phyloP scores from a whole-genome alignment of 495 filamentous ascomycete genomes.

The Lophiotrema nucula region DNA sequence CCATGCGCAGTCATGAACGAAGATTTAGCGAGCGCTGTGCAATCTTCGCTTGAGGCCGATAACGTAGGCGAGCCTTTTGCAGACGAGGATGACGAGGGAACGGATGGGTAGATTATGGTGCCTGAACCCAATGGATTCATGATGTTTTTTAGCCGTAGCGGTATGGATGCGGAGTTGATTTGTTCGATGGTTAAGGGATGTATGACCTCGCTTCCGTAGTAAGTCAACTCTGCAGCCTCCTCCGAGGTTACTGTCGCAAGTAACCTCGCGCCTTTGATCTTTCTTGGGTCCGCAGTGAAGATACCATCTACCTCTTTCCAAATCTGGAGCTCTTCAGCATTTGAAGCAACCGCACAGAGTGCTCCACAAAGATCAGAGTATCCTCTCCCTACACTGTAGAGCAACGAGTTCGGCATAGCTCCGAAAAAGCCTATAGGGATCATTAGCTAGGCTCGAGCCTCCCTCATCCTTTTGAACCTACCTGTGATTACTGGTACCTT shows the following conservation, averaged over 20 bases:
- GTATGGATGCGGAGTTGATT: conserved; percentile 43
- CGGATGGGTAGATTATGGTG: conserved; percentile 44
- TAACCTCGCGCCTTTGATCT: conserved; percentile 79
- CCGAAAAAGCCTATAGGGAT: conserved; percentile 69
- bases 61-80: background rate
- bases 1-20: conserved; percentile 43
- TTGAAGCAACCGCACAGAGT: conserved; percentile 72
- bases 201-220: conserved; percentile 63
- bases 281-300: conserved; percentile 83
- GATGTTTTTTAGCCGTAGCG: conserved; percentile 45
- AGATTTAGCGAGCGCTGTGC: conserved; percentile 6
- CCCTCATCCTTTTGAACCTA: background rate
- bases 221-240: conserved; percentile 87
- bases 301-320: conserved; percentile 95
- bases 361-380: conserved; percentile 91
- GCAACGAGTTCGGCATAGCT: conserved; percentile 73
- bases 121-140: conserved; percentile 43
- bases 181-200: conserved; percentile 49
- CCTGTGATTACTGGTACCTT: conserved; percentile 30
- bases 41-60: background rate
- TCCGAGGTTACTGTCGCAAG: conserved; percentile 77
- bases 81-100: conserved; percentile 6
- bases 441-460: background rate
- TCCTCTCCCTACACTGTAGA: conserved; percentile 77
- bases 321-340: conserved; percentile 78